Evolutionary conservation across 2,329 filamentous ascomycete species (phyloP).

Genomic region (Colletotrichum lindemuthianum): DNA sequence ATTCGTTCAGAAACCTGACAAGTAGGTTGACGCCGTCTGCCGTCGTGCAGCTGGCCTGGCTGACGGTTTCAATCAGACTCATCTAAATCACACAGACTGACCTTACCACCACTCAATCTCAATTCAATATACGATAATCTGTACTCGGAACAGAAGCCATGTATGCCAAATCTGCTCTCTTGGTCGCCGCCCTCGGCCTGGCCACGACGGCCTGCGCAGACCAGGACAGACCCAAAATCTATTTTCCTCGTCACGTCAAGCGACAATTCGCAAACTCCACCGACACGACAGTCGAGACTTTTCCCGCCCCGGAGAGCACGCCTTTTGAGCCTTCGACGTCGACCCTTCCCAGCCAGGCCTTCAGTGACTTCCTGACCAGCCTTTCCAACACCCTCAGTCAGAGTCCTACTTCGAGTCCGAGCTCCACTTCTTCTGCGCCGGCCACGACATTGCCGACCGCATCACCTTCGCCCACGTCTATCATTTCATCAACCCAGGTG

Average conservation of each 20-base stretch:
- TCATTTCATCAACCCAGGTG: constrained; percentile 11
- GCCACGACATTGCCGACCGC: constrained; percentile 1
- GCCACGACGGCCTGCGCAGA: constrained; percentile 57
- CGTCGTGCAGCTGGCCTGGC: constrained; percentile 7
- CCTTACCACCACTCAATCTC: constrained; percentile 33
- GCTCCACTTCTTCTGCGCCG: constrained; percentile 1
- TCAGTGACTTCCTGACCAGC: constrained; percentile 34
- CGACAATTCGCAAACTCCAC: constrained; percentile 58
- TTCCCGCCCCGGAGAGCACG: constrained; percentile 40
- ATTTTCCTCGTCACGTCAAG: constrained; percentile 67
- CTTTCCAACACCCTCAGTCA: constrained; percentile 35
- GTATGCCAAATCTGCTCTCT: constrained; percentile 57
- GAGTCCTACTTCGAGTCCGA: constrained; percentile 25
- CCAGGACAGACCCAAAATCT: constrained; percentile 61
- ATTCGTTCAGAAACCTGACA: constrained; percentile 65
- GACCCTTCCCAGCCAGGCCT: constrained; percentile 2
- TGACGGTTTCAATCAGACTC: constrained; percentile 20
- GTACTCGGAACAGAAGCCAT: constrained; percentile 49
- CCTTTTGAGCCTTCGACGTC: constrained; percentile 32
- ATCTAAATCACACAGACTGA: constrained; percentile 14
- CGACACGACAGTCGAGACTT: constrained; percentile 44
- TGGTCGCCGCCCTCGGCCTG: constrained; percentile 61
- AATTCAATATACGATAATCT: constrained; percentile 12
- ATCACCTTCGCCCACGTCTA: constrained; percentile 14
- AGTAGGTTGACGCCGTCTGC: constrained; percentile 27